Base-by-base conservation (phyloP, 1,284 basidiomycete species). In the Malassezia restricta region DNA sequence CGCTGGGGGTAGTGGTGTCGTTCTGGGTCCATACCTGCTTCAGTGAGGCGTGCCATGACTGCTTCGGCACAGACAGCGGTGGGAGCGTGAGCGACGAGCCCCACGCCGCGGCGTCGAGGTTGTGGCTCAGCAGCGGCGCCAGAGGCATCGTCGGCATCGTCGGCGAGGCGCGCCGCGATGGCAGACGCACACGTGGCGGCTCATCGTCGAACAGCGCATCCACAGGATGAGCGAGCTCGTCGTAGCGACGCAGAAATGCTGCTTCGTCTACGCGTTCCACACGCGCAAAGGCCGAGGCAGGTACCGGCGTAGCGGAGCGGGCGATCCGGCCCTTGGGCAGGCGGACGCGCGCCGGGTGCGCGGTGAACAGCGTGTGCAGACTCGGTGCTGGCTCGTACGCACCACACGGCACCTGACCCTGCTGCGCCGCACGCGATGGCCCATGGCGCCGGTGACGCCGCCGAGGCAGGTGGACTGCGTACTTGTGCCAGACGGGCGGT, bases 401-500 rank as follows among this genome's bases (percentile, higher is more conserved):
- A 15, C 15, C 33, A 35, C 15, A 12, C 33, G 33, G 33, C 33
- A 35, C 15, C 11, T 15, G 33, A 12, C 33, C 15, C 33, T 35
- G 52, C 27, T 4, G 12, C 7, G 47, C 47, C 6, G 52, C 41
- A 12, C 17, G 17, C 6, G 53, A 46, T 12, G 43, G 37, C 14
- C 11, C 12, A 14, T 38, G 53, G 5, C 17, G 15, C 12, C 6
- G 8, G 33, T 30, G 53, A n/a, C 2, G 24, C 29, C n/a, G 6
- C n/a, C 11, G n/a, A 3, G 39, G 37, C 14, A 49, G 4, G 12
- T 37, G 53, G 43, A 55, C 53, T 15, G 14, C 5, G 44, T 30
- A 55, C 45, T 55, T 47, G 37, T 47, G 53, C 53, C 53, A 55
- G 5, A 55, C 53, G n/a, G 52, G 52, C 33, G 33, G 33, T 38